Evolutionary conservation across 1,284 basidiomycete species (phyloP).

Genomic region (Boletus sp.): DNA sequence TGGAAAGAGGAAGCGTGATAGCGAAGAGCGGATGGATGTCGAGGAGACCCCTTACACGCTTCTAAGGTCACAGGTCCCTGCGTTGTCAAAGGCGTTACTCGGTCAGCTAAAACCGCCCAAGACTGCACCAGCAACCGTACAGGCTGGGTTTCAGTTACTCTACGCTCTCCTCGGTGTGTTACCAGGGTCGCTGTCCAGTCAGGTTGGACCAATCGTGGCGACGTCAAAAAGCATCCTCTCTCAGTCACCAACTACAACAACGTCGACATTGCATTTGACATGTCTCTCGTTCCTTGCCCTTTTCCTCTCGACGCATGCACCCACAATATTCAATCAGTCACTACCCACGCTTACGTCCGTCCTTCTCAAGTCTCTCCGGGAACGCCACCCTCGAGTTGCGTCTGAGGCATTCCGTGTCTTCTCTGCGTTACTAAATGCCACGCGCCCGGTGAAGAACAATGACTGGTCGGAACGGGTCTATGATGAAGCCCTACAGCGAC

Average conservation of each 20-base stretch:
- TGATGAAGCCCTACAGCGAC: conserved; percentile 65
- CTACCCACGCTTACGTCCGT: conserved; percentile 69
- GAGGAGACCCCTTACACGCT: conserved; percentile 74
- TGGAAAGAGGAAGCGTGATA: conserved; percentile 78
- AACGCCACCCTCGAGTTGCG: conserved; percentile 73
- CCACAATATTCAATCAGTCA: conserved; percentile 59
- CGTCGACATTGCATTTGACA: conserved; percentile 74
- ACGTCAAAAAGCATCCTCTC: conserved; percentile 64
- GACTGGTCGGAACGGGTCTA: conserved; percentile 74
- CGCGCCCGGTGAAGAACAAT: conserved; percentile 57
- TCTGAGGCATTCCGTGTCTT: conserved; percentile 84
- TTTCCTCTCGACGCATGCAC: conserved; percentile 81
- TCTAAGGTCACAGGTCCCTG: conserved; percentile 74
- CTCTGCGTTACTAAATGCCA: conserved; percentile 64
- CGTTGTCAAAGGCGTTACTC: conserved; percentile 78
- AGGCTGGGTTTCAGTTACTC: conserved; percentile 82
- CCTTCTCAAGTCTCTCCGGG: conserved; percentile 69
- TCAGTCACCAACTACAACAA: conserved; percentile 62
- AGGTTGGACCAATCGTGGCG: conserved; percentile 61
- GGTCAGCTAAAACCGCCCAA: conserved; percentile 83
- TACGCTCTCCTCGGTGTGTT: conserved; percentile 77
- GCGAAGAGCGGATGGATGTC: conserved; percentile 67
- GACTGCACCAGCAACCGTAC: conserved; percentile 75
- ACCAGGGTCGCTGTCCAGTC: conserved; percentile 77
- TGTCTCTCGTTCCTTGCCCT: conserved; percentile 82